A percentile compares a stretch with the other conserved stretches of the same genome.
phyloP scores from a whole-genome alignment of 768 basidiomycete genomes.

The Podaxis sp. region DNA sequence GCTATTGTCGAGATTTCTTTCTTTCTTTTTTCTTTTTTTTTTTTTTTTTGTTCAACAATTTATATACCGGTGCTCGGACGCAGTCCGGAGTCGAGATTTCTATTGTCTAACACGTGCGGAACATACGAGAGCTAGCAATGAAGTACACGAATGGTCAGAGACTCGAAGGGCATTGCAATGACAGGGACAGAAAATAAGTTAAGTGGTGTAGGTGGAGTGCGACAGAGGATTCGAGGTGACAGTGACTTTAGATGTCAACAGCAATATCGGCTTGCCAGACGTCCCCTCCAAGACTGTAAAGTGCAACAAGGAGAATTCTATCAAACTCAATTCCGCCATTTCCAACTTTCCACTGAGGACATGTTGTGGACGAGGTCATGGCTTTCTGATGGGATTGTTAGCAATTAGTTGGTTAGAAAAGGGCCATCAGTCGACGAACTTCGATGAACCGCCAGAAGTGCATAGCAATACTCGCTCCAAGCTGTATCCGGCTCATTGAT shows the following conservation, averaged over 20 bases:
- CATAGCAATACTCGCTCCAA: slow-evolving; percentile 5
- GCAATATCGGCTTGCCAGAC: slow-evolving; percentile 50
- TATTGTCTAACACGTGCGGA: too few species aligned
- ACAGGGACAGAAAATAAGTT: neutral
- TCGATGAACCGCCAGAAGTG: slow-evolving; percentile 28
- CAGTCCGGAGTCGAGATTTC: too few species aligned
- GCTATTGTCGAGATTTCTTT: too few species aligned
- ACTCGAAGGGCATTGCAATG: neutral
- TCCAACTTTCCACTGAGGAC: slow-evolving; percentile 29
- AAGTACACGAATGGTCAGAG: neutral
- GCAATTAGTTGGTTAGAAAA: slow-evolving; percentile 20
- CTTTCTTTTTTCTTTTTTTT: too few species aligned
- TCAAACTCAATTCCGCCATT: slow-evolving; percentile 33
- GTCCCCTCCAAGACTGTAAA: slow-evolving; percentile 39
- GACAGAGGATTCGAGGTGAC: neutral
- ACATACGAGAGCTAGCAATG: neutral
- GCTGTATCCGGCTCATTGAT: slow-evolving; percentile 10
- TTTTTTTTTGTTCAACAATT: too few species aligned
- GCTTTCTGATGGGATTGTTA: slow-evolving; percentile 17
- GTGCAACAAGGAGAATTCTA: slow-evolving; percentile 35
- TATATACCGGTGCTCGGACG: too few species aligned
- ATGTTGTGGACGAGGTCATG: slow-evolving; percentile 14
- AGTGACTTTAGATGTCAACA: slow-evolving; percentile 21
- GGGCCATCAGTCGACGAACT: slow-evolving; percentile 19
- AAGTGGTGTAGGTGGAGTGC: neutral